Evolutionary conservation across 495 filamentous ascomycete species (phyloP), one percentile per base, ranked within the genome.

Genomic region (Viridothelium virens): DNA sequence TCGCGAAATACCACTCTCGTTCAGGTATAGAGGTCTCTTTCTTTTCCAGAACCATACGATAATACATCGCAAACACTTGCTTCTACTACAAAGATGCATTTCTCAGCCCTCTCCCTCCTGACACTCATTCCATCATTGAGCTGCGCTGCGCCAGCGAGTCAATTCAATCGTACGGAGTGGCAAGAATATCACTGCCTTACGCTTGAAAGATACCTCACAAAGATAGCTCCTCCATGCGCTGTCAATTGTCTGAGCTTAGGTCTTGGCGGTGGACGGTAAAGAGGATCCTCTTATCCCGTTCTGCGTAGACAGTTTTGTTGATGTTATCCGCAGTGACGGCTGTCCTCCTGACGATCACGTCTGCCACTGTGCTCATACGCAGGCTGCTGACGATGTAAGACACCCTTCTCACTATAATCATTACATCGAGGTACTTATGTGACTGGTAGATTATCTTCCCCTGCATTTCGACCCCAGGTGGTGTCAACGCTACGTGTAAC

Each of bases 51-150:
- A 25, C 25, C 25, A 25, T 25, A 25, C 25, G 25, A 25, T 25
- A 25, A 25, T 25, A 25, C 25, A 25, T 25, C 25, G 25, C 25
- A 25, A 25, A 25, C 25, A 25, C 25, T 25, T 25, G 25, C 25
- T 25, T 25, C 25, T 25, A 25, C 25, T 25, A 25, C 25, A 25
- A 56, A 93, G 74, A 67, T 62, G 36, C n/a, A 53, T 5, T 87
- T 53, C 48, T 53, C 48, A 53, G 5, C 18, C 11, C 5, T 5
- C 18, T 9, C 48, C 11, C 5, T 53, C 18, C 48, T 53, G 5
- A 5, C 48, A 5, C 18, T 53, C 18, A 53, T 53, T 25, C 48
- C 48, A 16, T 9, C 48, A 11, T n/a, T 53, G 11, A 25, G 12
- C 48, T 14, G 5, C 2, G 48, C 48, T 25, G n/a, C 18, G 48